Evolutionary conservation across 768 basidiomycete genomes (phyloP).

Genomic region (Pulveroboletus ravenelii): DNA sequence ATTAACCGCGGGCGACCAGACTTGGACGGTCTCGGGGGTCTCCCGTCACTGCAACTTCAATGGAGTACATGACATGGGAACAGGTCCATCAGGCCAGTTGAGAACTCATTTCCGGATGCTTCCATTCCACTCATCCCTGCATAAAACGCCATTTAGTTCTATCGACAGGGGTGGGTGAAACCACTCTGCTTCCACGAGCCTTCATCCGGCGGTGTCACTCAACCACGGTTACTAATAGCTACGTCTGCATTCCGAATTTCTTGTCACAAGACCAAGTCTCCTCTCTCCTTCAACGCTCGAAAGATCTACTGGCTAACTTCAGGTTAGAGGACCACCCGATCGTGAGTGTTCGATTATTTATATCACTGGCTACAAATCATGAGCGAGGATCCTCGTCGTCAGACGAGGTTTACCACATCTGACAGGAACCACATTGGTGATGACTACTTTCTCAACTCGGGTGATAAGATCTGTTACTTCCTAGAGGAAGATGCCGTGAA

Average conservation of each 20-base stretch:
- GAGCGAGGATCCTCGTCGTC: neutral
- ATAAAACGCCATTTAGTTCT: slow-evolving; percentile 38
- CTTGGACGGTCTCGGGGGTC: too few relatives aligned
- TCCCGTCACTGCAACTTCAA: neutral
- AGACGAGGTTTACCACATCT: slow-evolving; percentile 88
- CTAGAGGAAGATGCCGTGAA: slow-evolving; percentile 86
- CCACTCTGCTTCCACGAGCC: neutral
- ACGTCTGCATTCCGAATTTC: slow-evolving; percentile 75
- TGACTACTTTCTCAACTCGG: slow-evolving; percentile 87
- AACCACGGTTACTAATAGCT: slow-evolving; percentile 41
- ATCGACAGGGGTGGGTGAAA: slow-evolving; percentile 49
- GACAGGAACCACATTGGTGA: slow-evolving; percentile 81
- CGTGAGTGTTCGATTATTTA: slow-evolving; percentile 38
- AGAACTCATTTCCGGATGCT: neutral
- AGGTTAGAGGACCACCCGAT: slow-evolving; percentile 73
- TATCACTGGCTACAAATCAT: neutral
- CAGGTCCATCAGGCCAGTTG: slow-evolving; percentile 54
- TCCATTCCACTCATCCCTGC: neutral
- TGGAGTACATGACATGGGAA: slow-evolving; percentile 48
- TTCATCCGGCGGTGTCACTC: neutral
- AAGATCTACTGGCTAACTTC: slow-evolving; percentile 75
- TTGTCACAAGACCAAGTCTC: slow-evolving; percentile 52
- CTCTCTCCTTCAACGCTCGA: slow-evolving; percentile 64
- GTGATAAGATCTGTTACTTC: slow-evolving; percentile 95
- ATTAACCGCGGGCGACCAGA: too few relatives aligned